Evolutionary conservation across 169 alveolate genomes (phyloP), one percentile per base, ranked within the genome.

Genomic region (Babesia ovis): DNA sequence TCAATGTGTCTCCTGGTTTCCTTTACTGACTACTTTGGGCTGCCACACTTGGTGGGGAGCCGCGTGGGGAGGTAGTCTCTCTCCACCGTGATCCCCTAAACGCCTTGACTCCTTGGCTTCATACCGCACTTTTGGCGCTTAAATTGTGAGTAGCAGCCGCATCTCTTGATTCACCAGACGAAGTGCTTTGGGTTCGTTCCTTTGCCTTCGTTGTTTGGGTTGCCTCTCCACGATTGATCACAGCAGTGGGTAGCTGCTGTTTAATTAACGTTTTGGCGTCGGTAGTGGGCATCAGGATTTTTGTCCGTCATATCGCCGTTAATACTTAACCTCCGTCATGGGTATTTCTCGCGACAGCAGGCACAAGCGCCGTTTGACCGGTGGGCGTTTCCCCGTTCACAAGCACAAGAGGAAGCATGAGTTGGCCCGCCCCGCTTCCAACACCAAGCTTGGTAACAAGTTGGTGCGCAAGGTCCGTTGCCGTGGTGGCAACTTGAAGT

Each of bases 341-440:
- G 99, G 99, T 79, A 97, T 98, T 88, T 91, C 98, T 46, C 92
- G 99, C 83, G 99, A 98, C 92, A 93, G 98, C 68, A 95, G 99
- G 85, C 99, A 96, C 93, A 98, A 98, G 90, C 96, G 97, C 90
- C 96, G 99, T 86, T 91, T 93, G 73, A 97, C 99, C 50, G 99
- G 99, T 79, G 99, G 99, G 39, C 96, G 99, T 66, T 94, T 95
- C 95, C 99, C 99, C 83, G 93, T 97, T 68, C 99, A 96, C 93
- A 92, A 96, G 89, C 97, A 98, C 95, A 98, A 98, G 95, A 91
- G 99, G 79, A 97, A 97, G 93, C 97, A 91, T 91, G 99, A 97
- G 87, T 92, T 96, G 95, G 99, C 99, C 56, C 93, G 99, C 80
- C 98, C 98, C 48, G 93, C 99, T 27, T 95, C 99, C 57, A 92